Percentiles rank a stretch among this genome's conserved stretches.
Evolutionary conservation across 2,329 filamentous ascomycete species (phyloP).

Genomic region (Trichophyton verrucosum): DNA sequence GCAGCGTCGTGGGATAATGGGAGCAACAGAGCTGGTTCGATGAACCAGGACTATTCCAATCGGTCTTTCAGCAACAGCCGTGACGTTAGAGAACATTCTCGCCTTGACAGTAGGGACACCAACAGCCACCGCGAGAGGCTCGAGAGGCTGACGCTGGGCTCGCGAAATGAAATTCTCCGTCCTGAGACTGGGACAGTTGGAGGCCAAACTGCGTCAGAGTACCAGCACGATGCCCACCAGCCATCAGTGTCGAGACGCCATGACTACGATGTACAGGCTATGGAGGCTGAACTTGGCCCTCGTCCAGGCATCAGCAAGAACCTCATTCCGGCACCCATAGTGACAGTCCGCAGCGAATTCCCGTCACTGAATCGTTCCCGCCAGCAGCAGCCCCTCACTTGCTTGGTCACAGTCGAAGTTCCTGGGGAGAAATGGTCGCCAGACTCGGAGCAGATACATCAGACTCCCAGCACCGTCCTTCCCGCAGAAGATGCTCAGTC

Average conservation of each 20-base stretch:
- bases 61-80: constrained; percentile 15
- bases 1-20: constrained; percentile 48
- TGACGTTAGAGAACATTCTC: constrained; percentile 21
- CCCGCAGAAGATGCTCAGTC: constrained; percentile 40
- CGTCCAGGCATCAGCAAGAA: constrained; percentile 58
- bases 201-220: constrained; percentile 62
- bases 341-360: constrained; percentile 95
- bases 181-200: constrained; percentile 71
- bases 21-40: constrained; percentile 22
- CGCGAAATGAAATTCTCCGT: constrained; percentile 48
- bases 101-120: constrained; percentile 32
- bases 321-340: constrained; percentile 76
- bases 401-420: constrained; percentile 85
- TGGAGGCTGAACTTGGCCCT: constrained; percentile 73
- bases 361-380: constrained; percentile 84
- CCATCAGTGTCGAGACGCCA: constrained; percentile 58
- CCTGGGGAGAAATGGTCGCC: constrained; percentile 84
- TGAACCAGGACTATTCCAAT: constrained; percentile 22
- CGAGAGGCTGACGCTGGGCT: constrained; percentile 32
- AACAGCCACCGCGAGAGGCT: constrained; percentile 33
- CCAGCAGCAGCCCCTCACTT: constrained; percentile 89
- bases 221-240: constrained; percentile 43
- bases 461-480: constrained; percentile 38
- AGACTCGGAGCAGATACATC: constrained; percentile 63
- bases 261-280: constrained; percentile 91